Percentiles rank a stretch among this genome's conserved stretches.
phyloP scores from a whole-genome alignment of 345 rosid genomes.

The Moringa oleifera region DNA sequence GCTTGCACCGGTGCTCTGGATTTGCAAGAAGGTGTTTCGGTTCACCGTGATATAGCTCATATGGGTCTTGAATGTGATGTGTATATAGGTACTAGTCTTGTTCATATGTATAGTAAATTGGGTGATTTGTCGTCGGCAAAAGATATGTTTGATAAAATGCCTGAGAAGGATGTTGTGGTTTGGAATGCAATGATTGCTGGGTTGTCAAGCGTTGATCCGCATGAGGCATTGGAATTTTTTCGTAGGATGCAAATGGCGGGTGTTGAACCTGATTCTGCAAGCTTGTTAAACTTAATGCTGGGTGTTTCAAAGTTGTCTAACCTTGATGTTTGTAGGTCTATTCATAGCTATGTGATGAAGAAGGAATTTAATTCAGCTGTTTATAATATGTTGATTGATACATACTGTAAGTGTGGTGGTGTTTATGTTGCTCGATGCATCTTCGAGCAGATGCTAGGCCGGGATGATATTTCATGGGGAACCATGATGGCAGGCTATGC shows the following conservation, averaged over 20 bases:
- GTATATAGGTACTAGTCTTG: constrained; percentile 49
- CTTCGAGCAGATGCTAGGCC: constrained; percentile 30
- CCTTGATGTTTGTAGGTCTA: constrained; percentile 33
- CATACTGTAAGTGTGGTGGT: constrained; percentile 43
- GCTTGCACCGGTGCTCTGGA: constrained; percentile 42
- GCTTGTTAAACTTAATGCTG: constrained; percentile 49
- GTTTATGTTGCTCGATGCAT: constrained; percentile 29
- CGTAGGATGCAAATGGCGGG: constrained; percentile 30
- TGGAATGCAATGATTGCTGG: constrained; percentile 56
- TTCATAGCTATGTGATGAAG: constrained; percentile 45
- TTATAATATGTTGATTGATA: constrained; percentile 50
- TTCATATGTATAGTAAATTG: constrained; percentile 46
- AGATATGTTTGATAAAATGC: constrained; percentile 48
- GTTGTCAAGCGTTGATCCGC: constrained; percentile 27
- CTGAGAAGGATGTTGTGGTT: constrained; percentile 37
- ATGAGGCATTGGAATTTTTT: constrained; percentile 33
- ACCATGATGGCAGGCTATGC: constrained; percentile 63
- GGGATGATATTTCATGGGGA: constrained; percentile 38
- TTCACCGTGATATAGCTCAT: constrained; percentile 28
- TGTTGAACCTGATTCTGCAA: constrained; percentile 34
- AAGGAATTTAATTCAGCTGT: constrained; percentile 32
- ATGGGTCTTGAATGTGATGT: constrained; percentile 46
- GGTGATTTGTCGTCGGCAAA: constrained; percentile 36
- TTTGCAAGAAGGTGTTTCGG: constrained; percentile 40
- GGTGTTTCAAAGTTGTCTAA: constrained; percentile 48